Base-by-base conservation (phyloP, 306 rosid species). In the Trifolium dubium region DNA sequence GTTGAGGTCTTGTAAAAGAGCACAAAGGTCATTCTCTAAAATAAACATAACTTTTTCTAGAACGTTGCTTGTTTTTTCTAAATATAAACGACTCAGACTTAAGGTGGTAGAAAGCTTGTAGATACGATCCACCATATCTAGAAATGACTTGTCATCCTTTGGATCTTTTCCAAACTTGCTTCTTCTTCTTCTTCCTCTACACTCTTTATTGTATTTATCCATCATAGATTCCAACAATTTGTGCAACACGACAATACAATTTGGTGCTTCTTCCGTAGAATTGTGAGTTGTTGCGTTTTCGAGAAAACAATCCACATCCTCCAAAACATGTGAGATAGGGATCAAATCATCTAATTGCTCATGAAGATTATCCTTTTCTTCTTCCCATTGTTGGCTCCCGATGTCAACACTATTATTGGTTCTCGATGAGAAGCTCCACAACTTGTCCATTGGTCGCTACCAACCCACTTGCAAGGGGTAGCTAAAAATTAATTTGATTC, bases 21-120 rank as follows among this genome's bases (percentile, higher is more conserved):
- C 15, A 3, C 85, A 86, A 3, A 92, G 73, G 14, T 85, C 85
- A 28, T 83, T 89, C 11, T 86, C 95, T 41, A 92, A 64, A 2
- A 87, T 41, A 35, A 75, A 72, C 95, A 90, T 87, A 30, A 88
- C 87, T 73, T 73, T 80, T 43, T 92, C 95, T 0, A 84, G 63
- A 63, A 69, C 77, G 1, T 63, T 50, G 67, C 72, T 83, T 46
- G 80, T 79, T 60, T 81, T 72, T 49, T 88, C 87, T 10, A 79
- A 78, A 3, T 64, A 61, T 3, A 53, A 1, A 5, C 5, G 4
- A 55, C 3, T 47, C 41, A 35, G 39, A 23, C 8, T 43, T 9
- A 46, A 15, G 35, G 59, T 54, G 6, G 19, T 56, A 12, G 86
- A 80, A 5, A 88, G 23, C 67, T 44, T 79, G n/a, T 84, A 77